Evolutionary conservation across 2,329 filamentous ascomycete genomes (phyloP), one percentile per base, ranked within the genome.

Genomic region (Trichophyton schoenleinii): DNA sequence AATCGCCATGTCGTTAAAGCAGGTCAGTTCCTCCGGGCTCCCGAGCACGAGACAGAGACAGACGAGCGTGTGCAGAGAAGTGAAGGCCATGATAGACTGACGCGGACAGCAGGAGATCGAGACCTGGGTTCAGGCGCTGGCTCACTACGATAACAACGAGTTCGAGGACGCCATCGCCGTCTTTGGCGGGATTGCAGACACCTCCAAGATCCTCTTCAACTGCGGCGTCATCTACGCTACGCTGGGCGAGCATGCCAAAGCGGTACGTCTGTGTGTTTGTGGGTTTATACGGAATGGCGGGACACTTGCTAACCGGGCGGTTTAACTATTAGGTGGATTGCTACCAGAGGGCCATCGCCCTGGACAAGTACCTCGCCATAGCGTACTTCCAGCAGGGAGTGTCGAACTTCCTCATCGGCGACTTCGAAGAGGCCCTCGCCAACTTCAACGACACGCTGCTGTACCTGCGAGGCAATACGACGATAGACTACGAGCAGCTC

Each of bases 331-430:
- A 96, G 91, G 89, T 99, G 67, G 88, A 95, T 75, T 94, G 87
- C 75, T 99, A 96, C 73, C 91, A 96, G 78, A 85, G 88, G 72
- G 91, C 94, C 57, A 88, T 96, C 68, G 83, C 86, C 65, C 81
- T 96, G 62, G 94, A 99, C 71, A 88, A 94, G 72, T 99, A 97
- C 72, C 87, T 99, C 53, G 94, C 94, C 62, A 91, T 99, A 62
- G 92, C 94, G 63, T 97, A 97, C 74, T 99, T 99, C 74, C 94
- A 99, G 71, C 90, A 97, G 75, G 94, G 94, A 49, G 94, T 99
- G 18, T 97, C 94, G 61, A 99, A 97, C 73, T 99, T 99, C 74
- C 80, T 99, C 58, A 84, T 97, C 61, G 92, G 92, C 63, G 94
- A 99, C 72, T 97, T 97, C 68, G 91, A 97, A 73, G 94, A 97